Percentiles rank a stretch among this genome's conserved stretches.
Evolutionary conservation across 306 rosid species (phyloP).

Genomic region (Coriaria nepalensis): DNA sequence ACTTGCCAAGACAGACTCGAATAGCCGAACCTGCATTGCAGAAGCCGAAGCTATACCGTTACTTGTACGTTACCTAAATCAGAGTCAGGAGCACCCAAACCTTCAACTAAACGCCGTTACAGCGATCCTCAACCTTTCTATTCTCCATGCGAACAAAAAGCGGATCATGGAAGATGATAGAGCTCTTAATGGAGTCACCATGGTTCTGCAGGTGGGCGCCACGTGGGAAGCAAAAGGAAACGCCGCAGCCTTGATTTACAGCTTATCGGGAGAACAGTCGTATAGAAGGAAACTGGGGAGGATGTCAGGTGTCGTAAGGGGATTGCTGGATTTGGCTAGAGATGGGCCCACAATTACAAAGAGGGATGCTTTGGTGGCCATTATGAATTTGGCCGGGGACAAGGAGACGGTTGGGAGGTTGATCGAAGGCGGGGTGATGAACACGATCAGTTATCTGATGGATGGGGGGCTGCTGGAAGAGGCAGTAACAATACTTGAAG

Average conservation of each 20-base stretch:
- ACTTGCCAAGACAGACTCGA: slow-evolving; percentile 58
- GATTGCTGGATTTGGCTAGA: slow-evolving; percentile 49
- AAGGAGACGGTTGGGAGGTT: slow-evolving; percentile 49
- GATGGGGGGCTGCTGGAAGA: slow-evolving; percentile 45
- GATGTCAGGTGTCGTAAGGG: slow-evolving; percentile 46
- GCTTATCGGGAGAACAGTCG: slow-evolving; percentile 35
- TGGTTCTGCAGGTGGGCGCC: slow-evolving; percentile 49
- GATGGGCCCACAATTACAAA: slow-evolving; percentile 40
- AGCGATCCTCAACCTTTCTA: slow-evolving; percentile 61
- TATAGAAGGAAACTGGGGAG: slow-evolving; percentile 53
- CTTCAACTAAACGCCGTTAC: slow-evolving; percentile 85
- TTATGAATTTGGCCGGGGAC: slow-evolving; percentile 54
- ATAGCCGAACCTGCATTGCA: slow-evolving; percentile 66
- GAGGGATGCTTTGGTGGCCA: slow-evolving; percentile 69
- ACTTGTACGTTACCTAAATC: slow-evolving; percentile 36
- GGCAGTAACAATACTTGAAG: slow-evolving; percentile 58
- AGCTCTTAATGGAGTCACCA: slow-evolving; percentile 48
- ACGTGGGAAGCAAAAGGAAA: slow-evolving; percentile 93
- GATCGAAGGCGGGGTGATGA: slow-evolving; percentile 61
- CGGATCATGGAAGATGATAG: slow-evolving; percentile 76
- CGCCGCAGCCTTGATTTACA: slow-evolving; percentile 81
- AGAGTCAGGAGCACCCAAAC: slow-evolving; percentile 18
- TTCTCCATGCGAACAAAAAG: slow-evolving; percentile 53
- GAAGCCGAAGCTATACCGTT: slow-evolving; percentile 71
- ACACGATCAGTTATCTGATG: slow-evolving; percentile 32